Evolutionary conservation across 2,329 filamentous ascomycete species (phyloP).

Genomic region (Ophiognomonia clavigignenti-juglandacearum): DNA sequence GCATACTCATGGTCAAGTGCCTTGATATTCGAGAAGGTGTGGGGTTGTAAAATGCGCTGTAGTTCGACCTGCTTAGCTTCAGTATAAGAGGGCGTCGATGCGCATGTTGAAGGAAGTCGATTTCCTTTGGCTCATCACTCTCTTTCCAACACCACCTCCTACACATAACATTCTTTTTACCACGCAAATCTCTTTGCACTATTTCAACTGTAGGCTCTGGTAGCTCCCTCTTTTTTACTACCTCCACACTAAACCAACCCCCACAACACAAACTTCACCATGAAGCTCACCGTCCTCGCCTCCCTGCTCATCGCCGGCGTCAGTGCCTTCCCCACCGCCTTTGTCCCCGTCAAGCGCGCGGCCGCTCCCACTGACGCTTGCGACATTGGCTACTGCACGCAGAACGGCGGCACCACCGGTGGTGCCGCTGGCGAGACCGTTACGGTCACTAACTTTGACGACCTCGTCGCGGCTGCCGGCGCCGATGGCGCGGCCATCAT

Average conservation of each 20-base stretch:
- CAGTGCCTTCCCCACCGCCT: constrained; percentile 4
- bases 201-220: constrained; percentile 13
- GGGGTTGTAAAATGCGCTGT: too few relatives aligned
- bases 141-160: constrained; percentile 2
- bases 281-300: constrained; percentile 12
- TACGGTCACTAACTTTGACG: constrained; percentile 46
- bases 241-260: neutral
- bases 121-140: neutral
- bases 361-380: constrained; percentile 16
- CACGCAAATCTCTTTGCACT: neutral
- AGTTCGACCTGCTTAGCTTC: too few relatives aligned
- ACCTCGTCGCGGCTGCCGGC: constrained; percentile 44
- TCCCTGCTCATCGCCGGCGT: constrained; percentile 2
- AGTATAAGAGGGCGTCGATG: too few relatives aligned
- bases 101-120: too few relatives aligned
- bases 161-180: constrained; percentile 9
- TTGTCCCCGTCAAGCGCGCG: neutral
- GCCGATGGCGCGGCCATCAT: constrained; percentile 41
- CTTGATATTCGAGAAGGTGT: too few relatives aligned
- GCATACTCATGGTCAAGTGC: too few relatives aligned
- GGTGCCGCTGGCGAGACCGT: constrained; percentile 50
- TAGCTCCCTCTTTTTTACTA: constrained; percentile 3
- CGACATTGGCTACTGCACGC: constrained; percentile 38
- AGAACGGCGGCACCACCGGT: constrained; percentile 49
- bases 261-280: neutral